Conservation (phyloP, 192 early-diverging fungal genomes). For the Umbelopsis sp. region DNA sequence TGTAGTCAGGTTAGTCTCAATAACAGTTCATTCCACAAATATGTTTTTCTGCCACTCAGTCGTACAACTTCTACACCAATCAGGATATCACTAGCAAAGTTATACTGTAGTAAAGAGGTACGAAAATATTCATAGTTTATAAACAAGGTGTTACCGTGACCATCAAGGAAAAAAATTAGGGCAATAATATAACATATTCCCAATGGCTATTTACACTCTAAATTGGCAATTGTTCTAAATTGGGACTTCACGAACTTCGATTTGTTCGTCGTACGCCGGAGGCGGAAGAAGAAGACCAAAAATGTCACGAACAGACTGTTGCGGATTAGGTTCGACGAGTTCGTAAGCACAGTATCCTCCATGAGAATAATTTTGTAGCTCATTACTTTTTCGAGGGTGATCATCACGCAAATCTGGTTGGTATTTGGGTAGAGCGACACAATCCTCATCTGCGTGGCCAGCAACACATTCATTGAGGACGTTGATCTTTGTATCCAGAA, state of each 20-base stretch:
- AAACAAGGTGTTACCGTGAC: neutral
- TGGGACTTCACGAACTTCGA: neutral
- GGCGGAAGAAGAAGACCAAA: neutral
- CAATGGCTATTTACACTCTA: neutral
- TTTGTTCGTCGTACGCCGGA: neutral
- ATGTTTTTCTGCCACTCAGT: neutral
- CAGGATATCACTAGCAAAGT: conserved; percentile 24
- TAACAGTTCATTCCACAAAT: neutral
- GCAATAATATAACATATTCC: neutral
- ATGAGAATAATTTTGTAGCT: neutral
- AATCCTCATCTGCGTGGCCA: conserved; percentile 12
- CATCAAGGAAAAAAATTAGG: neutral
- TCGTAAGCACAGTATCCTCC: conserved; percentile 10
- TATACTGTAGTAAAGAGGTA: neutral
- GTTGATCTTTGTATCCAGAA: neutral
- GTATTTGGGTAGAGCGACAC: conserved; percentile 5
- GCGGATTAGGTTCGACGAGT: neutral
- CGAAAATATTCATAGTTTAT: neutral
- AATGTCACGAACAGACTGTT: neutral
- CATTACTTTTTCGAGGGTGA: neutral
- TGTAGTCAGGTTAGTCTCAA: conserved; percentile 22
- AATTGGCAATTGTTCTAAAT: neutral
- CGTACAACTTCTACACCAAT: neutral
- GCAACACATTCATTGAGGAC: conserved; percentile 13
- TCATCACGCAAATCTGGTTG: neutral